phyloP scores from a whole-genome alignment of 2,329 filamentous ascomycete species.

The Monosporascus sp. region DNA sequence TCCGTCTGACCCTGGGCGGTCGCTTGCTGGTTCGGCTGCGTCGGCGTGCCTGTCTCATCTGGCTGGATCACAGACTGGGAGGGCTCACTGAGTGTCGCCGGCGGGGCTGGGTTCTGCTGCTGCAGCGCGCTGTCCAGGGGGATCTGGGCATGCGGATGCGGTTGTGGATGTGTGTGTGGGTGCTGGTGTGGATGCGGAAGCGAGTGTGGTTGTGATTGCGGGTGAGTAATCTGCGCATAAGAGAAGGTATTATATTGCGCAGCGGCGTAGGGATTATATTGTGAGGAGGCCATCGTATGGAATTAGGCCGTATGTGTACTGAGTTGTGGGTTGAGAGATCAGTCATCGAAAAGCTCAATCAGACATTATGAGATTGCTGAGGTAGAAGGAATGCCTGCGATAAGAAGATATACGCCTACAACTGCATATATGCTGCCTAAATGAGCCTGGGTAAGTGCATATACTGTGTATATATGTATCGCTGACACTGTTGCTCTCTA shows the following conservation, averaged over 20 bases:
- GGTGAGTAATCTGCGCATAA: neutral
- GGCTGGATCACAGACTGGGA: neutral
- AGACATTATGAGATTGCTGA: neutral
- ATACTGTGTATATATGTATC: no score
- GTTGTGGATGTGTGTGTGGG: neutral
- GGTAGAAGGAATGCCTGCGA: no score
- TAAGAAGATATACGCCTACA: no score
- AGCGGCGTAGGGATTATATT: neutral
- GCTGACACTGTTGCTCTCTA: no score
- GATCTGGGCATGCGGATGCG: constrained; percentile 2
- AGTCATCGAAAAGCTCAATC: no score
- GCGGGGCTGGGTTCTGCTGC: constrained; percentile 3
- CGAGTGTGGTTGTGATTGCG: constrained; percentile 2
- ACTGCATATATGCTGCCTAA: no score
- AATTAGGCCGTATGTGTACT: neutral
- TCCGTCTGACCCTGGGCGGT: neutral
- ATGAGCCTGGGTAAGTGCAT: no score
- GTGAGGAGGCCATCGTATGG: neutral
- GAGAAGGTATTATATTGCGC: neutral
- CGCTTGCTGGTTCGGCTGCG: neutral
- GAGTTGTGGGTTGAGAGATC: no score
- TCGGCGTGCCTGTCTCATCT: neutral
- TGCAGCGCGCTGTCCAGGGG: neutral
- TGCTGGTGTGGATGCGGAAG: constrained; percentile 4
- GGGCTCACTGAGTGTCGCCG: neutral